phyloP scores from a whole-genome alignment of 192 early-diverging fungal species.

The Podila verticillata region DNA sequence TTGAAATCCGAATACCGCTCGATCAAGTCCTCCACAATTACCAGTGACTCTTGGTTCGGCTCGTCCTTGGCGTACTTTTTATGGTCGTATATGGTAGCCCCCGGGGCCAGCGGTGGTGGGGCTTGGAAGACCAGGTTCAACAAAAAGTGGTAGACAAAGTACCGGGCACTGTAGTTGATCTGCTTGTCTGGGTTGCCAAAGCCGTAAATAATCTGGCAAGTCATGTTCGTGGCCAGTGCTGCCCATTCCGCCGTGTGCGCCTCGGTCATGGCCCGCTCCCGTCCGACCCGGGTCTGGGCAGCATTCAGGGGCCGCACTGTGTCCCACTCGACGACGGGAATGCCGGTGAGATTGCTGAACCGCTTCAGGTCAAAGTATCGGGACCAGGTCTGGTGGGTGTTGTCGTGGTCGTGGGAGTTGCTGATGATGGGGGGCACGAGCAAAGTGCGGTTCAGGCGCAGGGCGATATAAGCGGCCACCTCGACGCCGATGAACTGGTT shows the following conservation, averaged over 20 bases:
- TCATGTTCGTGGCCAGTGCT: conserved; percentile 19
- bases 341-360: conserved; percentile 26
- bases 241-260: neutral
- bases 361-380: conserved; percentile 20
- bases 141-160: conserved; percentile 31
- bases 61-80: neutral
- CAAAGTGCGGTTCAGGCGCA: conserved; percentile 30
- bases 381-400: conserved; percentile 42
- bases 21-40: conserved; percentile 23
- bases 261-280: conserved; percentile 5
- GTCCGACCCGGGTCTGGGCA: conserved; percentile 15
- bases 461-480: conserved; percentile 8
- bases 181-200: conserved; percentile 4
- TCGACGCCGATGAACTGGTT: conserved; percentile 46
- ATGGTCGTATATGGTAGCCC: neutral
- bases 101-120: neutral
- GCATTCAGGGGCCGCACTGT: conserved; percentile 23
- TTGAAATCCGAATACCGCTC: conserved; percentile 9
- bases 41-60: neutral
- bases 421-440: conserved; percentile 44
- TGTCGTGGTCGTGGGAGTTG: conserved; percentile 38
- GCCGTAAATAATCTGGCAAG: conserved; percentile 21
- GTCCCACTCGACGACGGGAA: conserved; percentile 36
- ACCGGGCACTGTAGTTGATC: conserved; percentile 12
- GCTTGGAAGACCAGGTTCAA: neutral